Evolutionary conservation across 2,329 filamentous ascomycete genomes (phyloP).

Genomic region (Pseudogymnoascus sp.): DNA sequence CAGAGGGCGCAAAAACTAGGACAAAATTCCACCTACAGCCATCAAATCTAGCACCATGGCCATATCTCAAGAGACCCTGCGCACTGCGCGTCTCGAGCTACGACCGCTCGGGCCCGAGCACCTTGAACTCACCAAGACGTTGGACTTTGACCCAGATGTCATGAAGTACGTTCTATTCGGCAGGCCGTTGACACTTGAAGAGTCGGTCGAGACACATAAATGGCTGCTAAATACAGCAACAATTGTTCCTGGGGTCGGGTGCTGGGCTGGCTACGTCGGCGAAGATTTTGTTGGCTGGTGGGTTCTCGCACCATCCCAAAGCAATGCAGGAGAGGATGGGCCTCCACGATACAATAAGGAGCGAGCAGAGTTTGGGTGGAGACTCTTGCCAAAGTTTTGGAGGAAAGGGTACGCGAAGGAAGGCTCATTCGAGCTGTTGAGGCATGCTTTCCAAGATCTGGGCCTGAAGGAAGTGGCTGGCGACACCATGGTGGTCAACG

Average conservation of each 20-base stretch:
- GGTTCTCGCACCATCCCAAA: conserved; percentile 22
- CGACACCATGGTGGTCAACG: conserved; percentile 29
- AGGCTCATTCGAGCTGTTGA: conserved; percentile 25
- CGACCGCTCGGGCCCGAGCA: neutral
- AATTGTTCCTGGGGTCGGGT: neutral
- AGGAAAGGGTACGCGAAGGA: conserved; percentile 28
- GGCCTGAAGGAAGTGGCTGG: conserved; percentile 22
- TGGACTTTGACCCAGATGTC: conserved; percentile 3
- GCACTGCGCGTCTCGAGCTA: neutral
- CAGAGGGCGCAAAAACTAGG: neutral
- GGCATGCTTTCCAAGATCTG: conserved; percentile 27
- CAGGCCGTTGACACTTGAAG: neutral
- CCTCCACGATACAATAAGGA: conserved; percentile 1
- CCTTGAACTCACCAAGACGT: neutral
- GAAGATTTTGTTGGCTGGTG: conserved; percentile 29
- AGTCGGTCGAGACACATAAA: neutral
- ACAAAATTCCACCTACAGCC: neutral
- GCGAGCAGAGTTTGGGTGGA: conserved; percentile 25
- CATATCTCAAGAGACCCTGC: neutral
- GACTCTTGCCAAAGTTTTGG: conserved; percentile 27
- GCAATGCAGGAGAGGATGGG: neutral
- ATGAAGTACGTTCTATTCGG: conserved; percentile 1
- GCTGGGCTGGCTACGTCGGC: neutral
- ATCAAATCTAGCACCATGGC: neutral
- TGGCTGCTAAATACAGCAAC: neutral